Evolutionary conservation across 2,329 filamentous ascomycete species (phyloP).

Genomic region (Fusarium sp.): DNA sequence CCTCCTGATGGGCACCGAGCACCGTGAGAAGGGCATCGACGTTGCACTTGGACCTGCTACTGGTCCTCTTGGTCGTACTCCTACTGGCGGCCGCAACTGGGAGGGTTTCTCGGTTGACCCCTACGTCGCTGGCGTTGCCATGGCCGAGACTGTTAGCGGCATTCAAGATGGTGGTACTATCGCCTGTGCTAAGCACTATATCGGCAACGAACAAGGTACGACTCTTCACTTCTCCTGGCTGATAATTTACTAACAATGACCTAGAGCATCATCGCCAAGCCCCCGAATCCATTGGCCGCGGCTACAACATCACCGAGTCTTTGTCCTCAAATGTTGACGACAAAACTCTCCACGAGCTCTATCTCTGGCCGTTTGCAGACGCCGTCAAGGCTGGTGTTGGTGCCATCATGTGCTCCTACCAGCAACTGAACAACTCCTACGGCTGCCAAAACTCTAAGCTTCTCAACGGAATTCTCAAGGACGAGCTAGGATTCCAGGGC

Average conservation of each 20-base stretch:
- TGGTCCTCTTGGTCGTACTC: conserved; percentile 60
- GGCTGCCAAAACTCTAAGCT: conserved; percentile 82
- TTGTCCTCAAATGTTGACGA: conserved; percentile 75
- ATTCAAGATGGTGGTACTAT: conserved; percentile 87
- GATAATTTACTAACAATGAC: neutral
- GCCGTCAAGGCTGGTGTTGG: conserved; percentile 75
- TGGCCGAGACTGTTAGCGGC: conserved; percentile 79
- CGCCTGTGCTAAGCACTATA: conserved; percentile 83
- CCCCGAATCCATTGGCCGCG: conserved; percentile 62
- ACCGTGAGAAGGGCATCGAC: conserved; percentile 81
- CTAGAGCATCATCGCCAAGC: conserved; percentile 77
- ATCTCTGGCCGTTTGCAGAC: conserved; percentile 83
- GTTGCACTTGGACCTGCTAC: conserved; percentile 69
- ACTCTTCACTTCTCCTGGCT: neutral
- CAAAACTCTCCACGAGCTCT: conserved; percentile 80
- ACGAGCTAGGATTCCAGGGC: conserved; percentile 83
- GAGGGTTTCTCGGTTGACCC: conserved; percentile 79
- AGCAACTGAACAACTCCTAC: conserved; percentile 85
- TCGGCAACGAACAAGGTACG: conserved; percentile 75
- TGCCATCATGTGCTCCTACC: conserved; percentile 76
- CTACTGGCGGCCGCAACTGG: conserved; percentile 69
- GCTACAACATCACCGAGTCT: conserved; percentile 71
- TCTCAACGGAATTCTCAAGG: conserved; percentile 81
- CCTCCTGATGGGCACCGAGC: conserved; percentile 67
- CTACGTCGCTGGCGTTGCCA: conserved; percentile 77